A percentile compares a stretch with the other conserved stretches of the same genome.
Conservation (phyloP, 139 green algal genomes). For the Marvania coccoides region DNA sequence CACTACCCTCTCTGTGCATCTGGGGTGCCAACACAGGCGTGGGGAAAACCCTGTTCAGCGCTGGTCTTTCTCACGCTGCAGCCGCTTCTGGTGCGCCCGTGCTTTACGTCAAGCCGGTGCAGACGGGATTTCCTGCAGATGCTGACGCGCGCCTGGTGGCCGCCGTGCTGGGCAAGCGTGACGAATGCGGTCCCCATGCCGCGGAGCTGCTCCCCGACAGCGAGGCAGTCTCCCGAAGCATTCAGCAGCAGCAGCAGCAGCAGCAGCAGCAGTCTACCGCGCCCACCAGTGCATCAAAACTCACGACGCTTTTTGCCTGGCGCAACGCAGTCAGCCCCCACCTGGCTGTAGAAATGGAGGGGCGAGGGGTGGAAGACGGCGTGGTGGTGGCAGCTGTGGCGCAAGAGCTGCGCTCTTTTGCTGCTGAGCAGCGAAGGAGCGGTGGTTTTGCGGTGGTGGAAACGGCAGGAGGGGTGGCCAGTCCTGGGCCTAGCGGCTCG, state of each 20-base stretch:
- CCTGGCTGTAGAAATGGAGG: slow-evolving; percentile 55
- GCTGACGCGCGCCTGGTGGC: slow-evolving; percentile 67
- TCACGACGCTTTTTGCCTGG: slow-evolving; percentile 59
- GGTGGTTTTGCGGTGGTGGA: slow-evolving; percentile 72
- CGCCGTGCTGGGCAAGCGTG: background rate
- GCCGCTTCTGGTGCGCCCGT: slow-evolving; percentile 37
- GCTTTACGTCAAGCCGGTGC: slow-evolving; percentile 91
- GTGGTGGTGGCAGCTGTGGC: slow-evolving; percentile 25
- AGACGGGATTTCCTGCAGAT: slow-evolving; percentile 88
- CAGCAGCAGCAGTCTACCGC: too few relatives aligned
- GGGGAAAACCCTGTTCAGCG: slow-evolving; percentile 89
- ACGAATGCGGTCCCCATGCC: background rate
- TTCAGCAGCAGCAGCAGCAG: background rate
- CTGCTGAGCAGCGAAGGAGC: background rate
- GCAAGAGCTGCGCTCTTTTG: slow-evolving; percentile 29
- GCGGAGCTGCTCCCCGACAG: background rate
- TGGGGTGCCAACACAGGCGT: slow-evolving; percentile 94
- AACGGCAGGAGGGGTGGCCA: slow-evolving; percentile 83
- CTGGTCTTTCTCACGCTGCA: slow-evolving; percentile 45
- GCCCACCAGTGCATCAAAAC: background rate
- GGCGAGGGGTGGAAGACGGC: slow-evolving; percentile 41
- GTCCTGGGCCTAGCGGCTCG: slow-evolving; percentile 69
- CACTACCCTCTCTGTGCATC: slow-evolving; percentile 43
- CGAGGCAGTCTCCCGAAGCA: too few relatives aligned
- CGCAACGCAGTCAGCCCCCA: slow-evolving; percentile 70